Conservation (phyloP, 495 filamentous ascomycete species). For the Lichenothelia convexa region DNA sequence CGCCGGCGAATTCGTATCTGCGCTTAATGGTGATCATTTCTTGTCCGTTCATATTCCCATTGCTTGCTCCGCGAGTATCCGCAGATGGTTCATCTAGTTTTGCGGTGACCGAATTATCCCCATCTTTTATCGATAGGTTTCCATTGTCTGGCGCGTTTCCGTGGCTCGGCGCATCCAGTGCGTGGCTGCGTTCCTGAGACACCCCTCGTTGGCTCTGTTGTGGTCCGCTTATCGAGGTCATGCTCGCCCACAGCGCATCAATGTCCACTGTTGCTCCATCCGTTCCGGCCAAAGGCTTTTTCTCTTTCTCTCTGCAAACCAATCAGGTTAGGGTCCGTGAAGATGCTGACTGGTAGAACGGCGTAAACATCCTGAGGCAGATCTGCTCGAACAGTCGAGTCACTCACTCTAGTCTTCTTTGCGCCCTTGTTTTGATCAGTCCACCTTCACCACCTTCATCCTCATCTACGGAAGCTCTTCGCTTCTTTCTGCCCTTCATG, state of each 20-base stretch:
- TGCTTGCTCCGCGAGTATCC: too few species aligned
- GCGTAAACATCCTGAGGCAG: too few species aligned
- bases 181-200: neutral
- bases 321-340: slow-evolving; percentile 1
- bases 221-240: slow-evolving; percentile 39
- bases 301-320: slow-evolving; percentile 40
- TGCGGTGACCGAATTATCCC: neutral
- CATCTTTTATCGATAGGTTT: too few species aligned
- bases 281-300: slow-evolving; percentile 38
- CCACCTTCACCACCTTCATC: slow-evolving; percentile 51
- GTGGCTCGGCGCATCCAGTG: slow-evolving; percentile 7
- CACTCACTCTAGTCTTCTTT: slow-evolving; percentile 20
- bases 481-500: slow-evolving; percentile 3
- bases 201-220: slow-evolving; percentile 11
- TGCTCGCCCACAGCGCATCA: slow-evolving; percentile 69
- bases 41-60: slow-evolving; percentile 6
- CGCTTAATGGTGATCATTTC: slow-evolving; percentile 67
- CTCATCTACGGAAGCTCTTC: slow-evolving; percentile 1
- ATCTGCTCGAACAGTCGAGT: too few species aligned
- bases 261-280: slow-evolving; percentile 71
- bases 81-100: neutral
- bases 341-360: neutral
- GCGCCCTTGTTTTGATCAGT: slow-evolving; percentile 59
- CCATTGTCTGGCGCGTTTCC: slow-evolving; percentile 3
- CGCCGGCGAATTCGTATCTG: slow-evolving; percentile 81